Percentiles rank a stretch among this genome's conserved stretches.
Evolutionary conservation across 306 rosid genomes (phyloP).

Genomic region (Morella rubra): DNA sequence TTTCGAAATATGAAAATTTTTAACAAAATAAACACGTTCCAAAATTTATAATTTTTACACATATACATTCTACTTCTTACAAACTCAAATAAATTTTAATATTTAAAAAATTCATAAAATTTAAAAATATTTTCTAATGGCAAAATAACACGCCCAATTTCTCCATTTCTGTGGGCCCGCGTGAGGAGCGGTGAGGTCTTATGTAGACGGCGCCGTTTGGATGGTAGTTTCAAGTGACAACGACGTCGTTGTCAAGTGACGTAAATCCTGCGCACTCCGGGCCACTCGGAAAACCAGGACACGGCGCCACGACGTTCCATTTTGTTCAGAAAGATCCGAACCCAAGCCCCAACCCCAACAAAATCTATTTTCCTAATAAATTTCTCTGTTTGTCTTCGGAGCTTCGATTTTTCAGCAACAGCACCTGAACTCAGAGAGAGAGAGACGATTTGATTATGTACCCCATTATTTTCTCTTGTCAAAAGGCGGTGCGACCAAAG

Average conservation of each 20-base stretch:
- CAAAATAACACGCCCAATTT: too few species aligned
- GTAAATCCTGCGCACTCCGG: background rate
- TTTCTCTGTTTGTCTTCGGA: background rate
- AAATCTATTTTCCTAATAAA: background rate
- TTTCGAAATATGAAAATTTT: too few species aligned
- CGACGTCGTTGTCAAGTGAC: background rate
- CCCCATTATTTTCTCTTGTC: background rate
- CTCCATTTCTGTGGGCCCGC: too few species aligned
- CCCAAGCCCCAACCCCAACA: background rate
- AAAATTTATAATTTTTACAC: too few species aligned
- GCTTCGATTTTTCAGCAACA: background rate
- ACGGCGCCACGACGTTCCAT: background rate
- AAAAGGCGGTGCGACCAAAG: background rate
- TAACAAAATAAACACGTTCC: too few species aligned
- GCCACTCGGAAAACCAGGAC: background rate
- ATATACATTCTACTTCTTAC: too few species aligned
- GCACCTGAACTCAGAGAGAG: background rate
- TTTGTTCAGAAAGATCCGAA: background rate
- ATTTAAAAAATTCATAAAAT: too few species aligned
- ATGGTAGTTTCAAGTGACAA: background rate
- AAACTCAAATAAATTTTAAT: too few species aligned
- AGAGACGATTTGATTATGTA: background rate
- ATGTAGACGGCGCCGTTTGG: background rate
- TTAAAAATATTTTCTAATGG: too few species aligned
- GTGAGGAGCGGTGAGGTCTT: too few species aligned